phyloP scores from a whole-genome alignment of 2,329 filamentous ascomycete genomes.

The Fusarium buxicola region DNA sequence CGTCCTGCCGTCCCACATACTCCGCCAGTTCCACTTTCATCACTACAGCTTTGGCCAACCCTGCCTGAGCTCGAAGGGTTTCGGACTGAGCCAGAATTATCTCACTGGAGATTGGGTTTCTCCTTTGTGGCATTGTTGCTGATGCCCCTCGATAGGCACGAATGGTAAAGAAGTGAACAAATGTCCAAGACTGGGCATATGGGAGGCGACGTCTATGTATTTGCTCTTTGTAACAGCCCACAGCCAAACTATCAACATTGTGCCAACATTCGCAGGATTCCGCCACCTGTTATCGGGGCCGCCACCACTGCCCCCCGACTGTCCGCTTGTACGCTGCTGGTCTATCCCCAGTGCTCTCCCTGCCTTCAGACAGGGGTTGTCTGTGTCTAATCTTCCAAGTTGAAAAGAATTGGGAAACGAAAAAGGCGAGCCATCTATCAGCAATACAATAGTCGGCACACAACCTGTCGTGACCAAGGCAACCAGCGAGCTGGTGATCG shows the following conservation, averaged over 20 bases:
- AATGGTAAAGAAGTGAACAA: conserved; percentile 45
- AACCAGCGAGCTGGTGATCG: conserved; percentile 31
- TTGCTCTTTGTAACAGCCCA: not conserved
- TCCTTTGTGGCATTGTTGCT: conserved; percentile 69
- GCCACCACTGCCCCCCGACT: too few species aligned
- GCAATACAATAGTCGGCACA: not conserved
- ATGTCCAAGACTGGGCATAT: not conserved
- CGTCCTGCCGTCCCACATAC: conserved; percentile 63
- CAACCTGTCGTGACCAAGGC: not conserved
- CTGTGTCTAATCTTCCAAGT: conserved; percentile 17
- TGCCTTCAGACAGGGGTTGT: conserved; percentile 14
- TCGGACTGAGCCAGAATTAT: conserved; percentile 67
- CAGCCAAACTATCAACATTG: not conserved
- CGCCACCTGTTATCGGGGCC: too few species aligned
- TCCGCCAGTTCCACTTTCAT: conserved; percentile 63
- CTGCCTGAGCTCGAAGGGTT: too few species aligned
- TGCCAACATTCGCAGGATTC: not conserved
- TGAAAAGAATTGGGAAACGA: conserved; percentile 22
- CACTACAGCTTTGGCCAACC: conserved; percentile 71
- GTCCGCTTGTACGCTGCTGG: too few species aligned
- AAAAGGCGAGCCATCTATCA: conserved; percentile 1
- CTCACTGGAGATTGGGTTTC: conserved; percentile 68
- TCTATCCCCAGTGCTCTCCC: conserved; percentile 1
- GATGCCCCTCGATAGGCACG: conserved; percentile 64
- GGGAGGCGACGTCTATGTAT: conserved; percentile 14